A percentile compares a stretch with the other conserved stretches of the same genome.
Evolutionary conservation across 1,284 basidiomycete species (phyloP).

Genomic region (Heterobasidion parviporum): DNA sequence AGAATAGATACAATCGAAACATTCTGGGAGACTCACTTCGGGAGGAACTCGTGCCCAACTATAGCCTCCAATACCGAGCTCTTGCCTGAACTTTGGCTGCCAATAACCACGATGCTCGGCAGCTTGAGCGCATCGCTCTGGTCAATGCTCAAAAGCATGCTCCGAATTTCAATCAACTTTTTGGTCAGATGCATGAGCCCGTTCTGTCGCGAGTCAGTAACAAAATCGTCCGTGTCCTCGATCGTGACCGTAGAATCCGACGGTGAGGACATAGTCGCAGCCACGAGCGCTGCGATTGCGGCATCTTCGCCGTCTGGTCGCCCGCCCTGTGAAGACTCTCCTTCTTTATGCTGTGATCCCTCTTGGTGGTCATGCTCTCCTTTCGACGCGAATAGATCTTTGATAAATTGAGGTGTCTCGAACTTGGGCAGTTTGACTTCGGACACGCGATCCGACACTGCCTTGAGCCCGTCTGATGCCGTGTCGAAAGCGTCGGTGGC

Average conservation of each 20-base stretch:
- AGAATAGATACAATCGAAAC: background rate
- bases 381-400: slow-evolving; percentile 49
- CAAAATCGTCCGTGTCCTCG: slow-evolving; percentile 26
- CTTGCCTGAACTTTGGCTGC: slow-evolving; percentile 97
- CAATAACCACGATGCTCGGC: slow-evolving; percentile 96
- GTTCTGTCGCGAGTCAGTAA: slow-evolving; percentile 42
- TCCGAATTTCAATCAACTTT: slow-evolving; percentile 95
- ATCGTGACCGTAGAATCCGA: slow-evolving; percentile 40
- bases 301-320: slow-evolving; percentile 47
- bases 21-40: slow-evolving; percentile 60
- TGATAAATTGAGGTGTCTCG: slow-evolving; percentile 66
- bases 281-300: slow-evolving; percentile 65
- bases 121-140: slow-evolving; percentile 91
- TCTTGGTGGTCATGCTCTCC: slow-evolving; percentile 20
- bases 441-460: slow-evolving; percentile 48
- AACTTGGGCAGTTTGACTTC: slow-evolving; percentile 59
- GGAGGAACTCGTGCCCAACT: slow-evolving; percentile 96
- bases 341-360: slow-evolving; percentile 17
- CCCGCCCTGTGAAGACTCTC: slow-evolving; percentile 14
- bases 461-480: slow-evolving; percentile 57
- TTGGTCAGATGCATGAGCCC: slow-evolving; percentile 88
- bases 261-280: slow-evolving; percentile 67
- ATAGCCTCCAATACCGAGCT: slow-evolving; percentile 96
- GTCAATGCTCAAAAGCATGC: slow-evolving; percentile 90
- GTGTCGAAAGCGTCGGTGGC: slow-evolving; percentile 59